Evolutionary conservation across 2,329 filamentous ascomycete genomes (phyloP), one percentile per base, ranked within the genome.

Genomic region (Aspergillus melleus): DNA sequence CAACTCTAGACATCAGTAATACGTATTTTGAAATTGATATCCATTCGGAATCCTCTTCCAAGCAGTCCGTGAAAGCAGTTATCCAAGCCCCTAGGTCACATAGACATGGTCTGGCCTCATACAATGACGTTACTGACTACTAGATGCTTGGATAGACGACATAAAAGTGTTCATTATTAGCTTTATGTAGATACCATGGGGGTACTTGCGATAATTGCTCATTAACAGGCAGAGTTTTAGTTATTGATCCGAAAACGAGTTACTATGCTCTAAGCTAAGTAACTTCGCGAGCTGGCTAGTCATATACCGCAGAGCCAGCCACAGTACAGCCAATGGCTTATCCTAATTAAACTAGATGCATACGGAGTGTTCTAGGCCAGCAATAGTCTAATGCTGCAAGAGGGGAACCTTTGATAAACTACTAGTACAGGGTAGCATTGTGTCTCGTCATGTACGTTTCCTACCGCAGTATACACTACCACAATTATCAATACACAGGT

Each of bases 11-110:
- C 36, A 36, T 32, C 53, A 55, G 60, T 49, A 24, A 36, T 58
- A 36, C 56, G 52, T 78, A 98, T 93, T 99, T 99, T 80, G 94
- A 98, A 68, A 90, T 99, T 81, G 92, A 96, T 72, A 89, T 96
- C 75, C 90, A 96, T 82, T 88, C 91, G 64, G 94, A 98, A 68
- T 87, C 90, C 66, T 87, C 88, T 70, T 90, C 90, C 76, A 99
- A 98, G 81, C 90, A 96, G 76, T 88, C 92, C 10, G 92, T 98
- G 69, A 97, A 96, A 80, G 92, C n/a, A 22, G 4, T 22, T 22
- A 22, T 22, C 22, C 29, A 30, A 30, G 29, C 29, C 8, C 4
- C 29, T 32, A 32, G 30, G 30, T 32, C 30, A 36, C 14, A 9
- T 36, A 11, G 32, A 14, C 14, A 14, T 14, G 1, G 30, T 8